Evolutionary conservation across 495 filamentous ascomycete genomes (phyloP).

Genomic region (Aspergillus taichungensis): DNA sequence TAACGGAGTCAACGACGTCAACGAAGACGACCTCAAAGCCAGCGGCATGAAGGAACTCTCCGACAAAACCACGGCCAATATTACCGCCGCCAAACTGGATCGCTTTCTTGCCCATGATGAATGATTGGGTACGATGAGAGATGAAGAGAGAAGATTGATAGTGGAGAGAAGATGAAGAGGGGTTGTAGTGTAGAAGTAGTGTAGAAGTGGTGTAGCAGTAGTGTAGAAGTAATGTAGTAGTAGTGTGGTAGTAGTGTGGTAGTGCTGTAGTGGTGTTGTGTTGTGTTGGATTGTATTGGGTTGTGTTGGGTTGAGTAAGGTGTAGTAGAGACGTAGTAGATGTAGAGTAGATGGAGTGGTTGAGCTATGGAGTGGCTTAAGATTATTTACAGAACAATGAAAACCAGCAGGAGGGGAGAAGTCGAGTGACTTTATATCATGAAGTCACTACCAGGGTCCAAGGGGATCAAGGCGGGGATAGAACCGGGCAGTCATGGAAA

Average conservation of each 20-base stretch:
- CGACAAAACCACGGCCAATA: constrained; percentile 66
- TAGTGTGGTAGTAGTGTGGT: too few species aligned
- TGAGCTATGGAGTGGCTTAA: not conserved
- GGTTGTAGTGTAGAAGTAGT: not conserved
- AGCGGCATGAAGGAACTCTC: constrained; percentile 64
- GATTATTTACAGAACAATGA: not conserved
- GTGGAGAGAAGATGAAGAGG: constrained; percentile 1
- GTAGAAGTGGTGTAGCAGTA: too few species aligned
- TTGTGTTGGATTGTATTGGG: too few species aligned
- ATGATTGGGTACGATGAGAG: constrained; percentile 5
- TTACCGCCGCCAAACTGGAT: constrained; percentile 94
- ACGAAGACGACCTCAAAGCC: constrained; percentile 90
- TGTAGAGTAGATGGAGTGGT: not conserved
- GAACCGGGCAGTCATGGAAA: too few species aligned
- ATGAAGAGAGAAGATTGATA: constrained; percentile 1
- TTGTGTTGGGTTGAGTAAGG: not conserved
- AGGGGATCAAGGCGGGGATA: not conserved
- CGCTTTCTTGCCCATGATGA: constrained; percentile 63
- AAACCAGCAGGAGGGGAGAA: not conserved
- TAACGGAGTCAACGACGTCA: constrained; percentile 78
- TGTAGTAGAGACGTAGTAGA: not conserved
- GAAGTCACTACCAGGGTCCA: not conserved
- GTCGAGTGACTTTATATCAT: not conserved
- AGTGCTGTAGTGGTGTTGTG: too few species aligned
- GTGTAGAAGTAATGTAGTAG: too few species aligned